Conservation (phyloP, 192 early-diverging fungal species). For the Coemansia sp. region DNA sequence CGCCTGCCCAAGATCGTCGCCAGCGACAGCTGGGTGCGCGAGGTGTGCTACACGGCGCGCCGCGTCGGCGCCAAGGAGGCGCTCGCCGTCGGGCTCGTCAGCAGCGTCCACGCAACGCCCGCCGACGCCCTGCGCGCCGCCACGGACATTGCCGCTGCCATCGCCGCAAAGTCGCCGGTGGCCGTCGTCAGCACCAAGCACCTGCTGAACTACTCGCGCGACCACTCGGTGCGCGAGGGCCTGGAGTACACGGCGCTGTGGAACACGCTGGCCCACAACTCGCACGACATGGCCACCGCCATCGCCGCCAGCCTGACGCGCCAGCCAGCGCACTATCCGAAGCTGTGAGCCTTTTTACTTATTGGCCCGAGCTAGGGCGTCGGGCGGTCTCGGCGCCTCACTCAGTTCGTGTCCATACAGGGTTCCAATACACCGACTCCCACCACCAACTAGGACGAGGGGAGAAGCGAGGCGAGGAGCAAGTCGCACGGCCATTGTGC, state of each 20-base stretch:
- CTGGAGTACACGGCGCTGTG: constrained; percentile 87
- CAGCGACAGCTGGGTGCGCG: constrained; percentile 89
- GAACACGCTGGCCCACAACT: constrained; percentile 85
- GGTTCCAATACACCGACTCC: too few relatives aligned
- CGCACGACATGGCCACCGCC: constrained; percentile 54
- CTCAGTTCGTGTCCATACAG: too few relatives aligned
- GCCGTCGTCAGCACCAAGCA: constrained; percentile 88
- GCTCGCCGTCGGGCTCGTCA: constrained; percentile 62
- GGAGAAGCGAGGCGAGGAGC: too few relatives aligned
- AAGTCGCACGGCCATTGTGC: too few relatives aligned
- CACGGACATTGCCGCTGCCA: constrained; percentile 67
- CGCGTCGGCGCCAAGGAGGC: constrained; percentile 71
- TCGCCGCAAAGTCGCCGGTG: constrained; percentile 91
- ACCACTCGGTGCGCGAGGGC: constrained; percentile 90
- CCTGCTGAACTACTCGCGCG: constrained; percentile 87
- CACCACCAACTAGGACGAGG: too few relatives aligned
- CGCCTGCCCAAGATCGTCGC: constrained; percentile 94
- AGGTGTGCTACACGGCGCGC: constrained; percentile 86
- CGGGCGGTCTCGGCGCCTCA: too few relatives aligned
- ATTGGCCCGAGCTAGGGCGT: too few relatives aligned
- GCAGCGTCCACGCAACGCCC: constrained; percentile 50
- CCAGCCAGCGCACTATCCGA: constrained; percentile 47
- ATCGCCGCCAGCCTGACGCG: constrained; percentile 41
- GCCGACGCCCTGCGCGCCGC: constrained; percentile 53
- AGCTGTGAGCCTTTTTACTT: constrained; percentile 39